These are phyloP conservation scores for Monocercomonoides exilis DNA, from an alignment of 78 protist species.

Conservation along the genomic window DNA sequence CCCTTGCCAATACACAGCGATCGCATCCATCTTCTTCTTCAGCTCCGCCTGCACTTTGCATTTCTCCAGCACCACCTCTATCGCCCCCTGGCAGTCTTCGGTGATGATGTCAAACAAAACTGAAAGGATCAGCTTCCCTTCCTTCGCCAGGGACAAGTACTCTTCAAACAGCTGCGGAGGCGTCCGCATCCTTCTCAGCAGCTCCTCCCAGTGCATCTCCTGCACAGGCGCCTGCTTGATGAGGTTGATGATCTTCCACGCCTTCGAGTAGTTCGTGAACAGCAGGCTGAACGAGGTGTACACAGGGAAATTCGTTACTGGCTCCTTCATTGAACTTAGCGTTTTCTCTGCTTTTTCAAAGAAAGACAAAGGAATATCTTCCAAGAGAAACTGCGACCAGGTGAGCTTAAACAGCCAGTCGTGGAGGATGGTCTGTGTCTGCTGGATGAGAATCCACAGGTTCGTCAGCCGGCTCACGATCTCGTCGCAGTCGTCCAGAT, in stretches of 20 bases:
- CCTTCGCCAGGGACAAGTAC: background rate
- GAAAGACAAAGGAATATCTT: background rate
- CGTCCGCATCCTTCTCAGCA: background rate
- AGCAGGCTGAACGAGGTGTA: background rate
- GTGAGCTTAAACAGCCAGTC: background rate
- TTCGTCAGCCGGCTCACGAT: background rate
- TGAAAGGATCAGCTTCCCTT: background rate
- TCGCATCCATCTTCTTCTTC: background rate
- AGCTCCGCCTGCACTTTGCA: background rate
- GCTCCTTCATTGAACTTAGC: background rate
- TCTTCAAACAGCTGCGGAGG: background rate
- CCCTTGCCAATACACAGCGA: background rate
- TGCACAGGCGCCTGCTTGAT: background rate
- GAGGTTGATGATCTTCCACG: background rate
- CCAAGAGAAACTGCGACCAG: background rate
- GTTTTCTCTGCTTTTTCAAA: background rate
- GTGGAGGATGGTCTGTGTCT: background rate
- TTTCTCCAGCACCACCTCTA: background rate
- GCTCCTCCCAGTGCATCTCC: background rate
- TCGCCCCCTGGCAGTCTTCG: background rate
- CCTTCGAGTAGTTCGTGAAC: background rate
- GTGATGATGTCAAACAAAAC: background rate
- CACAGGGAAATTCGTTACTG: background rate
- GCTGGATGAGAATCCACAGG: background rate
- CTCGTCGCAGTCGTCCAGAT: background rate